These are phyloP conservation scores for Didymella pomorum DNA, from an alignment of 2,329 filamentous ascomycete genomes.

Conservation along the genomic window DNA sequence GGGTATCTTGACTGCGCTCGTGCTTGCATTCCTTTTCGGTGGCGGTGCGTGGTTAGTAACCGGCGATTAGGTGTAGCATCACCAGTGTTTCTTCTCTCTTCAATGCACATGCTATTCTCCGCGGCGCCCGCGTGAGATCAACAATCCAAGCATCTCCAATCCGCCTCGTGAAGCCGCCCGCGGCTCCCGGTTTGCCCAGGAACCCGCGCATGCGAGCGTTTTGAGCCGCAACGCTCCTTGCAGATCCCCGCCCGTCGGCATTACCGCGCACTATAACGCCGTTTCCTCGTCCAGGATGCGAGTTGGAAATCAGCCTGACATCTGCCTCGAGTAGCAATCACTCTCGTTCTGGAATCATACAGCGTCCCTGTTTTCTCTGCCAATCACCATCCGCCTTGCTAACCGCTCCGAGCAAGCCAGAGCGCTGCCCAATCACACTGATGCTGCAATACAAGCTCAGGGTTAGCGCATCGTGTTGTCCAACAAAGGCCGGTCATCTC, in stretches of 20 bases:
- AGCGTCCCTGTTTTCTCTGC: background rate
- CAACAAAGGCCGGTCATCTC: background rate
- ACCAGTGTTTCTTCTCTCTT: background rate
- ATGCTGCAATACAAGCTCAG: background rate
- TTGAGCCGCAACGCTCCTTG: background rate
- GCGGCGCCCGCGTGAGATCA: background rate
- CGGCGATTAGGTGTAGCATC: constrained; percentile 18
- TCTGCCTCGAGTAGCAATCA: background rate
- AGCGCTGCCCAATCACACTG: background rate
- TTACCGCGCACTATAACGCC: background rate
- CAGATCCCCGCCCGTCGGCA: background rate
- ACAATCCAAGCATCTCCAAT: background rate
- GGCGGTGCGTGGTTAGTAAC: constrained; percentile 62
- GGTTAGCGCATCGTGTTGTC: constrained; percentile 2
- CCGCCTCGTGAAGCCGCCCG: background rate
- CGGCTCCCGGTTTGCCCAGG: background rate
- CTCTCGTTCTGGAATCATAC: background rate
- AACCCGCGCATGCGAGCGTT: background rate
- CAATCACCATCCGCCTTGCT: background rate
- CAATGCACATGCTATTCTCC: background rate
- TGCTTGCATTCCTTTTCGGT: constrained; percentile 63
- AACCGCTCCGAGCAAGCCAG: constrained; percentile 1
- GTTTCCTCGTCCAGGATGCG: background rate
- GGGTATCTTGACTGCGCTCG: constrained; percentile 66
- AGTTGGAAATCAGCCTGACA: background rate